phyloP scores from a whole-genome alignment of 129 eudicot genomes.

The Helichrysum umbraculigerum region DNA sequence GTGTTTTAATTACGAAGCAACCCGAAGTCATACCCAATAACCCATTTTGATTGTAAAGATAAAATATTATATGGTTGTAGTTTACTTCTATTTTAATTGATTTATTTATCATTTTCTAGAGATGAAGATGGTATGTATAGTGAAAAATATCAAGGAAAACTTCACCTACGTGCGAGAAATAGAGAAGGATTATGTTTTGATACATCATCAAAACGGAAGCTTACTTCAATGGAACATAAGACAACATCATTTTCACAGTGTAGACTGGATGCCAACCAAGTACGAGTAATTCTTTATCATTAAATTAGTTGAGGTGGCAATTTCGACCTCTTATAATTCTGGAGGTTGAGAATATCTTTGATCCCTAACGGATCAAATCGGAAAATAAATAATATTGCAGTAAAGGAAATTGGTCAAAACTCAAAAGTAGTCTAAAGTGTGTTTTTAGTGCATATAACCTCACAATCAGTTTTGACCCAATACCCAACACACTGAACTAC shows the following conservation, averaged over 20 bases:
- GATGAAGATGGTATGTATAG: slow-evolving; percentile 42
- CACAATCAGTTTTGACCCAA: background rate
- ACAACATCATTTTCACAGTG: slow-evolving; percentile 72
- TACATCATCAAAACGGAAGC: slow-evolving; percentile 57
- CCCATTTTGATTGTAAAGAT: background rate
- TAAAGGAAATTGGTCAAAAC: background rate
- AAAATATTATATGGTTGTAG: background rate
- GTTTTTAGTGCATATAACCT: background rate
- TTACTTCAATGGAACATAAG: slow-evolving; percentile 56
- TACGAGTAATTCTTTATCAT: slow-evolving; percentile 13
- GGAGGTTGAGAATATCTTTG: background rate
- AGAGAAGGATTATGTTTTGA: slow-evolving; percentile 57
- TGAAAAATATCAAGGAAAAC: slow-evolving; percentile 39
- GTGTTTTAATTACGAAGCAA: too few relatives aligned
- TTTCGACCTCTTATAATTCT: background rate
- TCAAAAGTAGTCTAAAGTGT: too few relatives aligned
- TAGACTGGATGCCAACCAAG: slow-evolving; percentile 72
- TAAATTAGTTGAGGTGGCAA: background rate
- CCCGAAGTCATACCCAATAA: background rate
- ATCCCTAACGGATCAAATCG: slow-evolving; percentile 6
- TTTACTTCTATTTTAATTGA: background rate
- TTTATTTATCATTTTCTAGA: slow-evolving; percentile 36
- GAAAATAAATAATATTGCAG: background rate
- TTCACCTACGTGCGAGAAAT: slow-evolving; percentile 50
- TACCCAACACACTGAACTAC: background rate